Percentiles rank a stretch among this genome's conserved stretches.
phyloP scores from a whole-genome alignment of 768 basidiomycete species.

The Trametes gibbosa region DNA sequence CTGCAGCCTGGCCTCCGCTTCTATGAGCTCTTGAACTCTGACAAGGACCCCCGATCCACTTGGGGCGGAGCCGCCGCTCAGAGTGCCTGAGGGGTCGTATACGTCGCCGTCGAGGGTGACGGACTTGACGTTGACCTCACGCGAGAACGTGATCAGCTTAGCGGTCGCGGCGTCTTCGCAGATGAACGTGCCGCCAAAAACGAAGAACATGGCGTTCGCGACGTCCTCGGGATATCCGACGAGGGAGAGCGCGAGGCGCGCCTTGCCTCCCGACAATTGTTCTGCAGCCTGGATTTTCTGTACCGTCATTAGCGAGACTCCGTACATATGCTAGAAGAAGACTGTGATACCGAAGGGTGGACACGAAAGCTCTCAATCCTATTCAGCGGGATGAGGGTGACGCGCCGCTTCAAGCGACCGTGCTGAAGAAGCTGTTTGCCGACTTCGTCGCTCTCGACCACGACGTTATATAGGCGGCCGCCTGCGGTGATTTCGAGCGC shows the following conservation, averaged over 20 bases:
- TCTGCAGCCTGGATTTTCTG: constrained; percentile 79
- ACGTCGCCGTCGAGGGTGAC: constrained; percentile 95
- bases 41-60: constrained; percentile 70
- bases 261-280: constrained; percentile 73
- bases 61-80: constrained; percentile 89
- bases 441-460: constrained; percentile 87
- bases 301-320: background rate
- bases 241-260: constrained; percentile 83
- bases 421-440: constrained; percentile 83
- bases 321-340: background rate
- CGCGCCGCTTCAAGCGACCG: constrained; percentile 76
- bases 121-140: constrained; percentile 65
- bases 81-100: constrained; percentile 93
- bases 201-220: constrained; percentile 84
- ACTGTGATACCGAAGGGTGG: constrained; percentile 41
- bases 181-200: constrained; percentile 90
- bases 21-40: constrained; percentile 79
- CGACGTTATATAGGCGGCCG: constrained; percentile 86
- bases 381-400: constrained; percentile 91
- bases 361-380: constrained; percentile 74
- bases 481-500: constrained; percentile 94
- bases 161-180: constrained; percentile 88
- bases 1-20: constrained; percentile 57
- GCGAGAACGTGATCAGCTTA: constrained; percentile 81
- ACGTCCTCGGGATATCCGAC: constrained; percentile 82